A percentile compares a stretch with the other conserved stretches of the same genome.
phyloP scores from a whole-genome alignment of 139 green algal genomes.

The Monoraphidium neglectum region DNA sequence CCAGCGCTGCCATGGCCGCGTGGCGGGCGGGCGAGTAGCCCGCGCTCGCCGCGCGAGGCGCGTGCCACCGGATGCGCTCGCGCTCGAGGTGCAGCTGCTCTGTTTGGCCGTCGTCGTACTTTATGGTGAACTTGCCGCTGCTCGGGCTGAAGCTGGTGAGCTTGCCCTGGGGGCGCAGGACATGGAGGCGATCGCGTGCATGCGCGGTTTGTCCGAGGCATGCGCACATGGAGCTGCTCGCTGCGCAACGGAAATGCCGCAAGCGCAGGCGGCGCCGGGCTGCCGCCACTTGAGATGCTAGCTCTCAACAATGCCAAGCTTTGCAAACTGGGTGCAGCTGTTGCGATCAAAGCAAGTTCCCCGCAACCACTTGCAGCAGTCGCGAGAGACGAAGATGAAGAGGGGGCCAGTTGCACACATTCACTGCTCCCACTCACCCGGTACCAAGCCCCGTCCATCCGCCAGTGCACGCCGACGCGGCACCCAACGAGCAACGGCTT shows the following conservation, averaged over 20 bases:
- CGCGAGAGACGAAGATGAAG: no score
- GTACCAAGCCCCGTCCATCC: constrained; percentile 19
- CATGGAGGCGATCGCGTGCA: no score
- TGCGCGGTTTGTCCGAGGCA: no score
- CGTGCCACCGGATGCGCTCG: constrained; percentile 30
- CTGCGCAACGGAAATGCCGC: no score
- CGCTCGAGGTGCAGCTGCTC: constrained; percentile 55
- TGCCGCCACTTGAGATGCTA: no score
- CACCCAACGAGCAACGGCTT: constrained; percentile 12
- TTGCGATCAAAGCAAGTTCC: no score
- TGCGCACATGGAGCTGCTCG: no score
- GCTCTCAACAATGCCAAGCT: no score
- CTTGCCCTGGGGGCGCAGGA: constrained; percentile 27
- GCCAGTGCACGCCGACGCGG: constrained; percentile 23
- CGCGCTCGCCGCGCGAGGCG: constrained; percentile 22
- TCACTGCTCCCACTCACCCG: constrained; percentile 9
- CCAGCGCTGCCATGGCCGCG: background rate
- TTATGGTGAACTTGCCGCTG: constrained; percentile 35
- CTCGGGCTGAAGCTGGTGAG: constrained; percentile 12
- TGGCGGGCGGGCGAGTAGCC: constrained; percentile 24
- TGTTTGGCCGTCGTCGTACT: constrained; percentile 67
- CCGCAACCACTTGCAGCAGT: no score
- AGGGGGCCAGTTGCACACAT: no score
- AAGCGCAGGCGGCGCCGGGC: no score
- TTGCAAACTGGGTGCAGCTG: no score